These are phyloP conservation scores for Colletotrichum chrysophilum DNA, from an alignment of 2,329 filamentous ascomycete genomes.

Conservation along the genomic window DNA sequence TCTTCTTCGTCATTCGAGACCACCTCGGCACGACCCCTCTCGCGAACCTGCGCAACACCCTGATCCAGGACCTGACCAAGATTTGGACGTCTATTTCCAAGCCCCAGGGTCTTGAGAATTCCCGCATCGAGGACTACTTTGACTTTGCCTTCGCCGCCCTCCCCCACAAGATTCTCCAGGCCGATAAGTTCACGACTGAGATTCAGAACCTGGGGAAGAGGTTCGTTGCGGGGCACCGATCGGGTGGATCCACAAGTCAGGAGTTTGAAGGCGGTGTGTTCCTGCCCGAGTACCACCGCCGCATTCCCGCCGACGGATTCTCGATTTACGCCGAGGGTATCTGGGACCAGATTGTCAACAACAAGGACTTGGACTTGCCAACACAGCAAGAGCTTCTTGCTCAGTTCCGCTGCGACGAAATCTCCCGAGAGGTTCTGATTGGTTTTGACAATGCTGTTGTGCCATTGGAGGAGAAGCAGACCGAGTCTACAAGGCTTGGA, in stretches of 20 bases:
- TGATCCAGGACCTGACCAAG: constrained; percentile 87
- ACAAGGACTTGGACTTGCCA: constrained; percentile 95
- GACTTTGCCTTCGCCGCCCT: constrained; percentile 97
- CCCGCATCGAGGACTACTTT: constrained; percentile 95
- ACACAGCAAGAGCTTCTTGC: constrained; percentile 97
- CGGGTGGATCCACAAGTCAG: constrained; percentile 68
- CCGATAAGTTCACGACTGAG: constrained; percentile 85
- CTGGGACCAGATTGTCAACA: constrained; percentile 98
- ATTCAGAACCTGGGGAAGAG: constrained; percentile 80
- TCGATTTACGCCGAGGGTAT: constrained; percentile 91
- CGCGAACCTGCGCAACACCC: constrained; percentile 85
- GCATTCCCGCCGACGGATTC: constrained; percentile 97
- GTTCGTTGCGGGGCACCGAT: constrained; percentile 82
- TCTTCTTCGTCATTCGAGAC: constrained; percentile 99
- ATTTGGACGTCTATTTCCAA: constrained; percentile 96
- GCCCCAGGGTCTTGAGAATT: constrained; percentile 84
- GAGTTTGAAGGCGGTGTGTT: constrained; percentile 82
- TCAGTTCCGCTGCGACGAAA: constrained; percentile 98
- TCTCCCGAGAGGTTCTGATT: constrained; percentile 84
- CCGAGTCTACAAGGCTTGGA: constrained; percentile 75
- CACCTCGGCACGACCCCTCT: constrained; percentile 93
- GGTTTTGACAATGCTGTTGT: constrained; percentile 81
- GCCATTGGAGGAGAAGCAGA: constrained; percentile 87
- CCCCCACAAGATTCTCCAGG: constrained; percentile 95
- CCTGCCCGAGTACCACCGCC: constrained; percentile 90